These are phyloP conservation scores for Boechera stricta DNA, from an alignment of 345 rosid species.

Conservation along the genomic window DNA sequence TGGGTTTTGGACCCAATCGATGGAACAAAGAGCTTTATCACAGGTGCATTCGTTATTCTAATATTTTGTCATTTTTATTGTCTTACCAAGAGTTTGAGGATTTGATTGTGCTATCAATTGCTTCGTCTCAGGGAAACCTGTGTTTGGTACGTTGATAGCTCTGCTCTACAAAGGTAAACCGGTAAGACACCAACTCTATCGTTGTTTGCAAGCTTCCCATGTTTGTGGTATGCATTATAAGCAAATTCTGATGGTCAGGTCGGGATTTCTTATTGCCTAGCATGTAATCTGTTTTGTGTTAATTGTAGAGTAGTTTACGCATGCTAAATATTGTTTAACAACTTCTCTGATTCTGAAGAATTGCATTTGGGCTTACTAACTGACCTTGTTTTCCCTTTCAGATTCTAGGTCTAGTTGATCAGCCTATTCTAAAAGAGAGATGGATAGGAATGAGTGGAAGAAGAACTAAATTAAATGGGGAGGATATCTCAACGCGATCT, in stretches of 20 bases:
- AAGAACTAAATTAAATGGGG: slow-evolving; percentile 75
- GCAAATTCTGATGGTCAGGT: background rate
- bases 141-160: slow-evolving; percentile 93
- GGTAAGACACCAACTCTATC: slow-evolving; percentile 53
- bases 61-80: background rate
- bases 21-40: slow-evolving; percentile 95
- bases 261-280: slow-evolving; percentile 1
- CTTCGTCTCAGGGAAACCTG: slow-evolving; percentile 75
- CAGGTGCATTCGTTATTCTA: slow-evolving; percentile 52
- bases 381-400: slow-evolving; percentile 38
- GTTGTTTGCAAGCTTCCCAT: slow-evolving; percentile 29
- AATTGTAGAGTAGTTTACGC: background rate
- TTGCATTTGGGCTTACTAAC: slow-evolving; percentile 35
- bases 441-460: slow-evolving; percentile 88
- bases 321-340: slow-evolving; percentile 14
- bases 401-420: slow-evolving; percentile 94
- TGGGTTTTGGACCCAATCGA: slow-evolving; percentile 99
- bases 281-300: background rate
- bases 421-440: slow-evolving; percentile 86
- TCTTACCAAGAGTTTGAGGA: slow-evolving; percentile 17
- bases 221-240: slow-evolving; percentile 22
- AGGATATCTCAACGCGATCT: slow-evolving; percentile 70
- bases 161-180: slow-evolving; percentile 78
- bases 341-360: slow-evolving; percentile 11
- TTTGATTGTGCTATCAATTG: slow-evolving; percentile 17